A percentile compares a stretch with the other conserved stretches of the same genome.
These are phyloP conservation scores for Pseudogymnoascus sp. DNA, from an alignment of 2,329 filamentous ascomycete genomes.

Conservation along the genomic window DNA sequence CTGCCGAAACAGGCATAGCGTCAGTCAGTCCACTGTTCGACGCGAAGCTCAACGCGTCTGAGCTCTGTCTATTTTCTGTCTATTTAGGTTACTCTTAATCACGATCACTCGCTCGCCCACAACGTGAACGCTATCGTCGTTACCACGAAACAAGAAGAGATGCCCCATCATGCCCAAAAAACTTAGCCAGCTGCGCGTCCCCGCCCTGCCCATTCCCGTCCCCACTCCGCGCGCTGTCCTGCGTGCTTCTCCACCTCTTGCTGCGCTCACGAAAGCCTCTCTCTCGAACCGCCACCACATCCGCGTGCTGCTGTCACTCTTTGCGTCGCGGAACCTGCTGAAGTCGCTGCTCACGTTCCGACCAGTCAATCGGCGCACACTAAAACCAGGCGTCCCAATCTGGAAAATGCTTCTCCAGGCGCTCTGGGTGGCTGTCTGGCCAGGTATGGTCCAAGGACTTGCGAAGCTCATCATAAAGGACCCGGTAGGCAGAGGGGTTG, in stretches of 20 bases:
- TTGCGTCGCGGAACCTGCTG: neutral
- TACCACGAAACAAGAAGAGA: neutral
- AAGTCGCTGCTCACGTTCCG: constrained; percentile 7
- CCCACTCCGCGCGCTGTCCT: constrained; percentile 1
- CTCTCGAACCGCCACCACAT: constrained; percentile 1
- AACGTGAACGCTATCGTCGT: neutral
- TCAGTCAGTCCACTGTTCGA: neutral
- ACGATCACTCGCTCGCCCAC: neutral
- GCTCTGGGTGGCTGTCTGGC: constrained; percentile 21
- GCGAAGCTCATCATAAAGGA: constrained; percentile 43
- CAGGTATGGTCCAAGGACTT: constrained; percentile 43
- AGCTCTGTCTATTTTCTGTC: neutral
- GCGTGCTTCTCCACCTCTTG: constrained; percentile 1
- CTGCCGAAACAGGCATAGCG: neutral
- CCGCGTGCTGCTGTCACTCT: constrained; percentile 2
- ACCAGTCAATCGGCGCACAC: neutral
- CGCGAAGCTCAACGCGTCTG: constrained; percentile 1
- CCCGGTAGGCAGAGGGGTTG: constrained; percentile 44
- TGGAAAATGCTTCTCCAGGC: constrained; percentile 10
- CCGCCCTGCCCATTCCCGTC: neutral
- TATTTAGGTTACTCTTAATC: neutral
- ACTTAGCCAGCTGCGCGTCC: neutral
- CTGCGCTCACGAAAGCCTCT: constrained; percentile 1
- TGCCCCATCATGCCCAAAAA: neutral
- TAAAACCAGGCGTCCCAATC: constrained; percentile 9